Conservation (phyloP, 2,329 filamentous ascomycete species). For the Epichloe aotearoae region DNA sequence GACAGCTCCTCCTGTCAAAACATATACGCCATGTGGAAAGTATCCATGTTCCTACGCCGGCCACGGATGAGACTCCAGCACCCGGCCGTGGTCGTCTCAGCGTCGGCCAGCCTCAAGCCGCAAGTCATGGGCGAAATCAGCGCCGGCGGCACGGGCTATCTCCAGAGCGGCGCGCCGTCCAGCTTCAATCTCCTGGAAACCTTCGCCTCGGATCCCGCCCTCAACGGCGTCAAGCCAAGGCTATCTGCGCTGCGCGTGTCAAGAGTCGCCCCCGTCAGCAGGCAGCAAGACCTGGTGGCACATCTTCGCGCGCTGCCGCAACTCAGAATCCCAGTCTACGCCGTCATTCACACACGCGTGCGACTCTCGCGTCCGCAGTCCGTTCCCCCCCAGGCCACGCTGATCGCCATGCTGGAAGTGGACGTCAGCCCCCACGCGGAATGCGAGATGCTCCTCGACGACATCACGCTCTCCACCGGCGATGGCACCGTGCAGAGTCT, state of each 20-base stretch:
- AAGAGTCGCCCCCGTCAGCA: constrained; percentile 55
- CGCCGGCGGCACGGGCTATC: constrained; percentile 41
- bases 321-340: constrained; percentile 50
- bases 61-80: constrained; percentile 52
- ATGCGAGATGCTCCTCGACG: constrained; percentile 49
- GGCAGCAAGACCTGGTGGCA: constrained; percentile 45
- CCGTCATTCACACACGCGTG: constrained; percentile 59
- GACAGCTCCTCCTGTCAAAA: constrained; percentile 19
- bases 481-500: constrained; percentile 48
- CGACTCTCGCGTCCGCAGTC: constrained; percentile 54
- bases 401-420: constrained; percentile 59
- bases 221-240: constrained; percentile 48
- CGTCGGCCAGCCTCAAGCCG: constrained; percentile 46
- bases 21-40: constrained; percentile 46
- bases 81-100: constrained; percentile 52
- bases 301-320: constrained; percentile 52
- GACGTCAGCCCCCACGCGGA: constrained; percentile 60
- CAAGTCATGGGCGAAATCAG: constrained; percentile 18
- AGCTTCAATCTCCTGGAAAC: constrained; percentile 68
- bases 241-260: constrained; percentile 64
- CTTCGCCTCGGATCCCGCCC: constrained; percentile 51
- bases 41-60: constrained; percentile 42
- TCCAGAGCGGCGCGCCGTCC: constrained; percentile 54
- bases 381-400: constrained; percentile 41
- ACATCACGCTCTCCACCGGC: constrained; percentile 42